These are phyloP conservation scores for Phlegmacium glaucopus DNA, from an alignment of 768 basidiomycete species.

Conservation along the genomic window DNA sequence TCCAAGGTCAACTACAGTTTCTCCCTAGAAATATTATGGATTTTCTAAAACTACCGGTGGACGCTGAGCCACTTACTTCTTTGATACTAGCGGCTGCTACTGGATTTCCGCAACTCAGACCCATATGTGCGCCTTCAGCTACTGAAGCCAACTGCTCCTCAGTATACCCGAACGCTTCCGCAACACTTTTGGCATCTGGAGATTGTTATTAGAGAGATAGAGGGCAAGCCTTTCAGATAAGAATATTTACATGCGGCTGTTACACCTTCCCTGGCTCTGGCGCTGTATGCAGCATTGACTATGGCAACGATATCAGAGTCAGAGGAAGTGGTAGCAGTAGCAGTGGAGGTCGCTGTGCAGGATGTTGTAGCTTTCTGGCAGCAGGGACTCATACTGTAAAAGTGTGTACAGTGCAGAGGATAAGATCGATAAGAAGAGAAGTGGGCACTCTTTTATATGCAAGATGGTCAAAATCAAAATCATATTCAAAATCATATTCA, in stretches of 20 bases:
- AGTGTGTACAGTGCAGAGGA: too few species aligned
- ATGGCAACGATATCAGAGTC: conserved; percentile 17
- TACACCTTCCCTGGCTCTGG: conserved; percentile 24
- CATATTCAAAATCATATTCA: too few species aligned
- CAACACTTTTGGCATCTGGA: conserved; percentile 32
- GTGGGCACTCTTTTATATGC: too few species aligned
- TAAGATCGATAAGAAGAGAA: too few species aligned
- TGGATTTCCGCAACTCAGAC: conserved; percentile 55
- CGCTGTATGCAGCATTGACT: conserved; percentile 32
- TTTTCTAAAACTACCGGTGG: neutral
- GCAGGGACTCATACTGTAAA: too few species aligned
- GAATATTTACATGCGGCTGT: conserved; percentile 16
- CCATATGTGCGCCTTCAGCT: conserved; percentile 43
- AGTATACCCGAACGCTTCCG: conserved; percentile 46
- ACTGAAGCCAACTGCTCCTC: conserved; percentile 38
- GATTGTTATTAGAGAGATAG: neutral
- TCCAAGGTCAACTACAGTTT: conserved; percentile 54
- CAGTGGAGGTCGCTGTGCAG: too few species aligned
- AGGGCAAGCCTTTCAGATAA: neutral
- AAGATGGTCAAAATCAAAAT: too few species aligned
- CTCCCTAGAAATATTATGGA: conserved; percentile 39
- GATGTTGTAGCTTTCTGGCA: too few species aligned
- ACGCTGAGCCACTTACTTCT: conserved; percentile 32
- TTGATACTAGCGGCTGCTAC: conserved; percentile 42
- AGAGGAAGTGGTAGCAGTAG: neutral